Percentiles rank a stretch among this genome's conserved stretches.
Evolutionary conservation across 75 land plant species (phyloP).

Genomic region (Isoetes taiwanensis): DNA sequence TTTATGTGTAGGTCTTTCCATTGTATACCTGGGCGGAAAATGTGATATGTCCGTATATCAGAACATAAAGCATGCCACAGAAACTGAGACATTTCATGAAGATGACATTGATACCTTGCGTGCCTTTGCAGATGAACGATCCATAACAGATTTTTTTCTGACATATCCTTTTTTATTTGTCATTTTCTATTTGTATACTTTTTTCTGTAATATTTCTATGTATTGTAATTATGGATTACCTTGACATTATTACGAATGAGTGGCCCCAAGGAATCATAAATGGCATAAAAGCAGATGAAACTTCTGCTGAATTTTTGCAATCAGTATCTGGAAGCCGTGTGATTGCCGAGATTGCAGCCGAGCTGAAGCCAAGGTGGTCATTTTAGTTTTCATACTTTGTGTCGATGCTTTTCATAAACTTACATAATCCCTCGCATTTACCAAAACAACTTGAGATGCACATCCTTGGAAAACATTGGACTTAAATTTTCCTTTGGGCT

Average conservation of each 20-base stretch:
- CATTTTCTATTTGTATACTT: background rate
- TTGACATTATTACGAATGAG: constrained; percentile 78
- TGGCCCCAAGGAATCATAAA: constrained; percentile 75
- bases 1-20: constrained; percentile 45
- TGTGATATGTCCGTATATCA: constrained; percentile 14
- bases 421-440: too few relatives aligned
- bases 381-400: too few relatives aligned
- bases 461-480: too few relatives aligned
- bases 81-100: constrained; percentile 52
- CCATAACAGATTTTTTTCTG: constrained; percentile 62
- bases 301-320: constrained; percentile 33
- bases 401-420: too few relatives aligned
- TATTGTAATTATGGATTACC: constrained; percentile 11
- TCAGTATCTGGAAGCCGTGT: constrained; percentile 32
- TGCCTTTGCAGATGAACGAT: constrained; percentile 78
- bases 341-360: constrained; percentile 59
- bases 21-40: constrained; percentile 77
- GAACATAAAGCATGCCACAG: constrained; percentile 24
- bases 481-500: too few relatives aligned
- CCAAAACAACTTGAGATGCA: too few relatives aligned
- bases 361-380: constrained; percentile 86
- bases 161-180: constrained; percentile 68
- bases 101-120: constrained; percentile 91
- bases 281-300: constrained; percentile 29
- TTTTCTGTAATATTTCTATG: background rate